phyloP scores from a whole-genome alignment of 495 filamentous ascomycete genomes.

The Xanthoparmelia taractica region DNA sequence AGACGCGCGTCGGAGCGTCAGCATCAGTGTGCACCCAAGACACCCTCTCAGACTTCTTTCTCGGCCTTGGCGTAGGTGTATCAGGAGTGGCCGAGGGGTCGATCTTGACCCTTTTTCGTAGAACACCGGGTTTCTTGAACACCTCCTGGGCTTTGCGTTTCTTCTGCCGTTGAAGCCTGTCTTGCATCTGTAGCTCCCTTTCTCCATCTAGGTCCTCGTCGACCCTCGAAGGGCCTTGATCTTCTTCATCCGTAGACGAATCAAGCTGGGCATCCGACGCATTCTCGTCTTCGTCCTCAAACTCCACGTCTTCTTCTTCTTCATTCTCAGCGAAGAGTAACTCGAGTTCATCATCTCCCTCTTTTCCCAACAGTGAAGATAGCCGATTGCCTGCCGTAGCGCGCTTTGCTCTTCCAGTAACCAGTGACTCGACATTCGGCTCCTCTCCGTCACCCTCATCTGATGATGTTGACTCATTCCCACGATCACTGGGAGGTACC shows the following conservation, averaged over 20 bases:
- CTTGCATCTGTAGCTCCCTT: constrained; percentile 60
- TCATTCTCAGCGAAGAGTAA: constrained; percentile 80
- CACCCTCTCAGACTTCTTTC: constrained; percentile 87
- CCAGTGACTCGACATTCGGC: constrained; percentile 59
- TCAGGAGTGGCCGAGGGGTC: constrained; percentile 43
- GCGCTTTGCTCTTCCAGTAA: constrained; percentile 68
- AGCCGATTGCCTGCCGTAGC: constrained; percentile 82
- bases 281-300: constrained; percentile 61
- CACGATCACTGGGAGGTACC: constrained; percentile 5
- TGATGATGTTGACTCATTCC: constrained; percentile 10
- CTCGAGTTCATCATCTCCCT: constrained; percentile 69
- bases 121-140: constrained; percentile 41
- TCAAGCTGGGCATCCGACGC: constrained; percentile 70
- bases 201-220: constrained; percentile 53
- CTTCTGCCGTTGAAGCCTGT: constrained; percentile 43
- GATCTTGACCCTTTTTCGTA: constrained; percentile 57
- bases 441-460: constrained; percentile 16
- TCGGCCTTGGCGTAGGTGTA: constrained; percentile 52
- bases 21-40: constrained; percentile 79
- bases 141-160: constrained; percentile 67
- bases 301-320: constrained; percentile 79
- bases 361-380: constrained; percentile 67
- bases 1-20: constrained; percentile 74
- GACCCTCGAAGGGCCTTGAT: constrained; percentile 58
- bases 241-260: constrained; percentile 71